These are phyloP conservation scores for Acanthamoeba triangularis DNA, from an alignment of 208 protist species.

Conservation along the genomic window DNA sequence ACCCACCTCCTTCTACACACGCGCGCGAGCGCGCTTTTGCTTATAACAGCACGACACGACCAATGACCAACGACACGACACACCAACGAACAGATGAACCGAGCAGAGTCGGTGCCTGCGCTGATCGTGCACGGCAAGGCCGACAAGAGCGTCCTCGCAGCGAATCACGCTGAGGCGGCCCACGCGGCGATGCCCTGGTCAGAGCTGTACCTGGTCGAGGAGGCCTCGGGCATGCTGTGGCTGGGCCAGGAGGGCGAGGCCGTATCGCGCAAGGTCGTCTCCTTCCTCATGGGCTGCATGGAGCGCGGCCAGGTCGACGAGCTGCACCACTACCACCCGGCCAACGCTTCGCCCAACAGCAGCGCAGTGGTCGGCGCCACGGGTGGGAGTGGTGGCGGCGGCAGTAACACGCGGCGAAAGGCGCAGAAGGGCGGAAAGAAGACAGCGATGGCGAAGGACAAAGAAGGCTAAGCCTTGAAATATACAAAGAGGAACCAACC, in stretches of 20 bases:
- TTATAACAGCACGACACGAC: too few species aligned
- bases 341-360: background rate
- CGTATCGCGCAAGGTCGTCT: conserved; percentile 5
- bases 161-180: background rate
- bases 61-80: too few species aligned
- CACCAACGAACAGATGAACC: background rate
- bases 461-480: background rate
- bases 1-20: background rate
- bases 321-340: background rate
- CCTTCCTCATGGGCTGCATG: conserved; percentile 13
- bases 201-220: conserved; percentile 18
- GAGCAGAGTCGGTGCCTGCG: conserved; percentile 10
- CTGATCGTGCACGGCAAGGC: conserved; percentile 49
- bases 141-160: background rate
- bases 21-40: background rate
- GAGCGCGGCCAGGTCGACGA: conserved; percentile 15
- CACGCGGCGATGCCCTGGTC: background rate
- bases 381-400: background rate
- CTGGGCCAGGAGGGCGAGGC: conserved; percentile 38
- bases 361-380: background rate
- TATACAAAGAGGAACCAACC: too few species aligned
- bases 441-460: background rate
- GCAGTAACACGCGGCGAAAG: background rate
- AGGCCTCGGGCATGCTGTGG: conserved; percentile 33
- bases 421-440: background rate